Evolutionary conservation across 306 rosid genomes (phyloP).

Genomic region (Sphenostylis stenocarpa): DNA sequence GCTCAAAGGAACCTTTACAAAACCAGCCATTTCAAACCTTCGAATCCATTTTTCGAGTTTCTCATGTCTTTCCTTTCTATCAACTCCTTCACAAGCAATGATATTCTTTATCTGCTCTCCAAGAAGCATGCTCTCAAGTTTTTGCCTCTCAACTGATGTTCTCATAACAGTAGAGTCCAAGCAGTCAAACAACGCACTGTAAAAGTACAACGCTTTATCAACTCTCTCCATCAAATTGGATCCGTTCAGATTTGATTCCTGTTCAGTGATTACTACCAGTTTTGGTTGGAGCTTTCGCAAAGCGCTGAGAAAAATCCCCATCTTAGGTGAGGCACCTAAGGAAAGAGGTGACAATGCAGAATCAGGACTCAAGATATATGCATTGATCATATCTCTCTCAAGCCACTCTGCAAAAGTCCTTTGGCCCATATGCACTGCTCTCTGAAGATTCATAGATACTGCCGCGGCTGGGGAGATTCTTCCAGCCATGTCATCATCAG

Average conservation of each 20-base stretch:
- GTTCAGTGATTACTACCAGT: slow-evolving; percentile 75
- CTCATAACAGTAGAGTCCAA: slow-evolving; percentile 68
- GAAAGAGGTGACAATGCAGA: slow-evolving; percentile 64
- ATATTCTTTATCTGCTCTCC: slow-evolving; percentile 86
- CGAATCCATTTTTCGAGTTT: slow-evolving; percentile 71
- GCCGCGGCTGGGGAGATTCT: slow-evolving; percentile 56
- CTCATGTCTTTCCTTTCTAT: slow-evolving; percentile 78
- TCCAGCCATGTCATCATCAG: slow-evolving; percentile 53
- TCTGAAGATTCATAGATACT: slow-evolving; percentile 44
- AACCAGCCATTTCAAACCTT: slow-evolving; percentile 70
- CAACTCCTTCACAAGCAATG: slow-evolving; percentile 75
- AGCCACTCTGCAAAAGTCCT: slow-evolving; percentile 70
- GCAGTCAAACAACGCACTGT: slow-evolving; percentile 76
- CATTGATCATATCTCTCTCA: slow-evolving; percentile 59
- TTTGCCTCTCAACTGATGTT: slow-evolving; percentile 58
- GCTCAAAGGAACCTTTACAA: slow-evolving; percentile 54
- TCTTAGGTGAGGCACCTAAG: slow-evolving; percentile 65
- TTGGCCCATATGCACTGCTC: slow-evolving; percentile 51
- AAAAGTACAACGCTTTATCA: slow-evolving; percentile 54
- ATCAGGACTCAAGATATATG: slow-evolving; percentile 58
- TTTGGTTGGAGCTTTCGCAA: slow-evolving; percentile 65
- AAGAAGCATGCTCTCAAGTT: slow-evolving; percentile 68
- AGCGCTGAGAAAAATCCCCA: slow-evolving; percentile 58
- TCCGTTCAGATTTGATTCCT: slow-evolving; percentile 83
- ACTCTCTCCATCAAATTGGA: slow-evolving; percentile 67